Evolutionary conservation across 345 rosid genomes (phyloP), one percentile per base, ranked within the genome.

Genomic region (Boechera divaricarpa): DNA sequence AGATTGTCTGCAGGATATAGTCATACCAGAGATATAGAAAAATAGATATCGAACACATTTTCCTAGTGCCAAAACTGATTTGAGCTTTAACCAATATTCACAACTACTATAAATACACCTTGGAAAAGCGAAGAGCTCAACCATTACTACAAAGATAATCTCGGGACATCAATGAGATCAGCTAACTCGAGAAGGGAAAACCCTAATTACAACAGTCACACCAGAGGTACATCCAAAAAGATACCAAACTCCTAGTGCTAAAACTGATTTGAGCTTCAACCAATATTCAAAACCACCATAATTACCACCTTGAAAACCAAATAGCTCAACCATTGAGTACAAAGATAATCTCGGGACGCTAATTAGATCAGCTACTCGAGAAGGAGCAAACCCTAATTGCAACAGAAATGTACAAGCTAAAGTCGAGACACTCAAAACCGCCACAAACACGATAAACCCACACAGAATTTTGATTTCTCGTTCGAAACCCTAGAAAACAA

Each of bases 401-500:
- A 72, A 11, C 53, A 24, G 13, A 56, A 8, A 32, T 3, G 13
- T 36, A 65, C 29, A 76, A 36, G 26, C 70, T 28, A 10, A 4
- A 26, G 3, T 29, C 12, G 10, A 63, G 15, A 61, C 63, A 32
- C 71, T 77, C 10, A 28, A 33, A 69, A 63, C 51, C 31, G 6
- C 32, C 65, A 35, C 42, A 77, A 35, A n/a, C 36, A 39, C 58
- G 16, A 54, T 39, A 63, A 63, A 4, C 4, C 24, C 53, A 5
- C 60, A 63, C 28, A 18, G 7, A 64, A 71, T 13, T 38, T 72
- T 35, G 1, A 60, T 16, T 58, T 4, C 57, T 26, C 24, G 4
- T 66, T 49, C 1, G 21, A 79, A 79, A 67, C 78, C 78, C 78
- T 73, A 78, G 64, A 67, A 39, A 56, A 0, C 1, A 7, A 16